Evolutionary conservation across 169 alveolate genomes (phyloP).

Genomic region (Babesia gibsoni): DNA sequence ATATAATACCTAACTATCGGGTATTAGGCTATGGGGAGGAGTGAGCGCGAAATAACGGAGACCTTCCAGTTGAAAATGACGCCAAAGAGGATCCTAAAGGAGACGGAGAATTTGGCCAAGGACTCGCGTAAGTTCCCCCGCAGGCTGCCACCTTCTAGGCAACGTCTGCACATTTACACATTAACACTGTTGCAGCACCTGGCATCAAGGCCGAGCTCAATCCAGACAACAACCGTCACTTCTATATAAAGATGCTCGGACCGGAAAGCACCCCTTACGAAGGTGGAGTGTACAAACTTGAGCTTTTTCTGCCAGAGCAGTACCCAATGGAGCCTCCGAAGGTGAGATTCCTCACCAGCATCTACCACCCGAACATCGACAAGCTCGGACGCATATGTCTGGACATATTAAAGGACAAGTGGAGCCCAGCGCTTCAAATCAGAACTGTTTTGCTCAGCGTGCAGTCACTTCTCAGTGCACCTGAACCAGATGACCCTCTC

Average conservation of each 20-base stretch:
- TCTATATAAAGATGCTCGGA: constrained; percentile 92
- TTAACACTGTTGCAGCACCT: constrained; percentile 78
- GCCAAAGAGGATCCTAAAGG: constrained; percentile 81
- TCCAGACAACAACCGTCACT: constrained; percentile 92
- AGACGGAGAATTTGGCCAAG: constrained; percentile 81
- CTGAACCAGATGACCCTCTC: constrained; percentile 98
- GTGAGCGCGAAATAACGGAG: not conserved
- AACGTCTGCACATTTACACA: not conserved
- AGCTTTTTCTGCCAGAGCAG: constrained; percentile 94
- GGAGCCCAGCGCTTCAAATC: constrained; percentile 99
- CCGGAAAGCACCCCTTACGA: constrained; percentile 98
- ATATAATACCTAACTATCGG: constrained; percentile 12
- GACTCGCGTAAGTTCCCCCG: constrained; percentile 75
- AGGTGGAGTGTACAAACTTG: constrained; percentile 94
- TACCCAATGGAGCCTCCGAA: constrained; percentile 99
- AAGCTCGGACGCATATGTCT: constrained; percentile 97
- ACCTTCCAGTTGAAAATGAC: constrained; percentile 46
- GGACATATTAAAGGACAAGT: constrained; percentile 97
- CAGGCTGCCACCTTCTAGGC: not conserved
- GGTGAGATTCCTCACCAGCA: constrained; percentile 93
- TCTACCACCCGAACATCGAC: constrained; percentile 98
- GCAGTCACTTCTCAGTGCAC: constrained; percentile 96
- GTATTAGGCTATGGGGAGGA: constrained; percentile 27
- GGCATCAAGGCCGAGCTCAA: constrained; percentile 93
- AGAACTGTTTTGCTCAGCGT: constrained; percentile 95